These are phyloP conservation scores for Leccinellum rugosiceps DNA, from an alignment of 768 basidiomycete genomes.

Conservation along the genomic window DNA sequence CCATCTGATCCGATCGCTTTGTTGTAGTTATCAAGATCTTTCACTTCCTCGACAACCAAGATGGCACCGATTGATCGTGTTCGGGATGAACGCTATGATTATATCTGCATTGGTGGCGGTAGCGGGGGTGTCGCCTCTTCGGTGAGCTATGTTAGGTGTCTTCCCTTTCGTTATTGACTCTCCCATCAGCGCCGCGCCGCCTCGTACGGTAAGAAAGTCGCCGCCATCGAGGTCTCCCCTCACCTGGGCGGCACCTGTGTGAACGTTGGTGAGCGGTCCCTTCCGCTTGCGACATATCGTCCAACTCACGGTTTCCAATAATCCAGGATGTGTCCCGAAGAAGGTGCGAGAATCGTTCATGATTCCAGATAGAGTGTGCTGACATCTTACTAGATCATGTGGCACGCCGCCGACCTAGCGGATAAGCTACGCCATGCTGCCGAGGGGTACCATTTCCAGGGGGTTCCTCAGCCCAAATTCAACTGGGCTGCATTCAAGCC, in stretches of 20 bases:
- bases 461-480: constrained; percentile 59
- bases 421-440: constrained; percentile 80
- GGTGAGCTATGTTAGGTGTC: constrained; percentile 42
- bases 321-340: constrained; percentile 91
- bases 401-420: constrained; percentile 89
- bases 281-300: not conserved
- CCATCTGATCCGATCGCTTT: not conserved
- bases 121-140: constrained; percentile 90
- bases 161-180: not conserved
- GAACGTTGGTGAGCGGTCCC: constrained; percentile 75
- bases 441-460: constrained; percentile 69
- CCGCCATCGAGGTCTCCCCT: constrained; percentile 75
- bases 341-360: constrained; percentile 49
- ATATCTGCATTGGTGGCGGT: constrained; percentile 88
- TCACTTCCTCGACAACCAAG: constrained; percentile 37
- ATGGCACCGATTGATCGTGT: constrained; percentile 77
- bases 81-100: constrained; percentile 68
- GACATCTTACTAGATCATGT: constrained; percentile 74
- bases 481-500: constrained; percentile 90
- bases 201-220: constrained; percentile 89
- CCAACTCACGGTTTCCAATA: constrained; percentile 5
- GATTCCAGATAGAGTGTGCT: not conserved
- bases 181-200: constrained; percentile 79
- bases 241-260: constrained; percentile 94
- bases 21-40: constrained; percentile 46